Evolutionary conservation across 495 filamentous ascomycete species (phyloP).

Genomic region (Trichoderma reesei): DNA sequence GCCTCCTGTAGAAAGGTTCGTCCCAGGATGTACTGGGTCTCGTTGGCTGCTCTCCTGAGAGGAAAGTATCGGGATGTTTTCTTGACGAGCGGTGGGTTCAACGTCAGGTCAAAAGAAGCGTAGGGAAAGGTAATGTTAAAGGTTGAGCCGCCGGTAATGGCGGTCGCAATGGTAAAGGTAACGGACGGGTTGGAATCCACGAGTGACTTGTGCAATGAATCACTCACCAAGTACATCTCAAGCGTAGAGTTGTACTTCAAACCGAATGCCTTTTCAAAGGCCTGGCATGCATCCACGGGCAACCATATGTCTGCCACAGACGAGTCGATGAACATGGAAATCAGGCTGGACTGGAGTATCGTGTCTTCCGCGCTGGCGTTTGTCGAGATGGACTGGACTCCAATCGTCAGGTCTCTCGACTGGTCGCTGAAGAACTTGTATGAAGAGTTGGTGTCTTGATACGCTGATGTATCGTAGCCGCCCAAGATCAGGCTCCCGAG

Average conservation of each 20-base stretch:
- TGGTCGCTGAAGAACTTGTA: neutral
- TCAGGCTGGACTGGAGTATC: neutral
- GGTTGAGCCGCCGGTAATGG: constrained; percentile 26
- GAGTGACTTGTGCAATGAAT: constrained; percentile 7
- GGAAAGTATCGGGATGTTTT: constrained; percentile 47
- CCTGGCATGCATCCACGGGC: constrained; percentile 54
- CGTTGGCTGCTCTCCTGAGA: constrained; percentile 36
- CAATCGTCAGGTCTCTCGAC: neutral
- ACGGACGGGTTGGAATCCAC: neutral
- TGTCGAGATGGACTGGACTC: neutral
- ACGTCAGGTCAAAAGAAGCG: constrained; percentile 29
- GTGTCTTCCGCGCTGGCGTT: neutral
- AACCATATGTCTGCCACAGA: constrained; percentile 22
- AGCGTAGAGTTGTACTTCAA: constrained; percentile 46
- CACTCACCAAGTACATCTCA: constrained; percentile 32
- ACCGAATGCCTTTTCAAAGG: constrained; percentile 50
- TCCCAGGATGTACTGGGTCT: constrained; percentile 50
- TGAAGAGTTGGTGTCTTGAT: neutral
- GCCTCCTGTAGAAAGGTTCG: constrained; percentile 61
- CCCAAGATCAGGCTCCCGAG: neutral
- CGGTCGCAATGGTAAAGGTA: constrained; percentile 21
- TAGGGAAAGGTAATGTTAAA: constrained; percentile 47
- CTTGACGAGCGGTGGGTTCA: constrained; percentile 22
- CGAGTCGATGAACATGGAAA: constrained; percentile 6
- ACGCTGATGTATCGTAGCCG: neutral